A percentile compares a stretch with the other conserved stretches of the same genome.
Evolutionary conservation across 805 yeast species (phyloP).

Genomic region (Pichia exigua): DNA sequence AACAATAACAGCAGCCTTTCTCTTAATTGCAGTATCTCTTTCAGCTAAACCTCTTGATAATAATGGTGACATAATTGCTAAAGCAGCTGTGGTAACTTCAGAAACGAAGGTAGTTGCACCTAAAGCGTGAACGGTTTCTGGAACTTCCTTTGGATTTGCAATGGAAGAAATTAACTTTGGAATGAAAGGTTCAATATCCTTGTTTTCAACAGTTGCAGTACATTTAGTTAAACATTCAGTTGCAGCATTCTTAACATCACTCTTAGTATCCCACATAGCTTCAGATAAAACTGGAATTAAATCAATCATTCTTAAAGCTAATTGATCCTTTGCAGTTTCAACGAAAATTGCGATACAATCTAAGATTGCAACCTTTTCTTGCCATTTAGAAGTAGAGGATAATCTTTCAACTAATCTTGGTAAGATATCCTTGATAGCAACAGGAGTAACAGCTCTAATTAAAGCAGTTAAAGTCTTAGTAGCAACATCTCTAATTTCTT

Average conservation of each 20-base stretch:
- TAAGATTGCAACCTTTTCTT: constrained; percentile 90
- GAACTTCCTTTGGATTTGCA: constrained; percentile 93
- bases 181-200: constrained; percentile 98
- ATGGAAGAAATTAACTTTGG: constrained; percentile 96
- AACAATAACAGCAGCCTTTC: constrained; percentile 98
- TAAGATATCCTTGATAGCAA: constrained; percentile 82
- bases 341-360: constrained; percentile 81
- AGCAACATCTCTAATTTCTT: constrained; percentile 67
- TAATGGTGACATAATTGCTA: constrained; percentile 98
- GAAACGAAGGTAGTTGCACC: constrained; percentile 99
- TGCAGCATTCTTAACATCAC: constrained; percentile 95
- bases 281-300: constrained; percentile 97
- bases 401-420: constrained; percentile 71
- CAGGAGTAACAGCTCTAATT: constrained; percentile 80
- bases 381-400: constrained; percentile 83
- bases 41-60: constrained; percentile 99
- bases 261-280: constrained; percentile 99
- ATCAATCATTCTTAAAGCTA: constrained; percentile 99
- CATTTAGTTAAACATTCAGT: constrained; percentile 91
- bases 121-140: constrained; percentile 96
- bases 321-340: constrained; percentile 89
- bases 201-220: constrained; percentile 97
- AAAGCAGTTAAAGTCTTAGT: constrained; percentile 68
- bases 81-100: constrained; percentile 98
- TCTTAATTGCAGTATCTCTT: constrained; percentile 99